Base-by-base conservation (phyloP, 768 basidiomycete species). In the Trametes gibbosa region DNA sequence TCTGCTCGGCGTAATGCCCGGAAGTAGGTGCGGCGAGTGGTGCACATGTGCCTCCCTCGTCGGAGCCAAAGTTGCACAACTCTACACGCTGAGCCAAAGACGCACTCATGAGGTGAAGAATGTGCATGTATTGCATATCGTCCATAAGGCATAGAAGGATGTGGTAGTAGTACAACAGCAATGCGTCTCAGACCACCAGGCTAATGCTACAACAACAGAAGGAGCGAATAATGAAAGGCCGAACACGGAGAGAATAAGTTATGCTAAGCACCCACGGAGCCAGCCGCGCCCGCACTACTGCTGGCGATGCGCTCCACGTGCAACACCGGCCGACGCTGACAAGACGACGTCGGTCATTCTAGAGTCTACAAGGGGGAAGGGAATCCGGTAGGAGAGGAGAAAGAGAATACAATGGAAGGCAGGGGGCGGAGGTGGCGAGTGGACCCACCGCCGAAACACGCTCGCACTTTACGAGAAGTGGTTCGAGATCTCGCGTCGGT, bases 401-500 rank as follows among this genome's bases (percentile, higher is more conserved):
- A 21, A 21, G 43, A n/a, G 50, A 53, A 14, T 27, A 40, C 17
- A n/a, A 16, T 14, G 25, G 37, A 12, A 40, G n/a, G n/a, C n/a
- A 51, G 39, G 32, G 45, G 35, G 21, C 21, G 37, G 45, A 23
- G 35, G n/a, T 16, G 21, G 35, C 32, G 47, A 43, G 14, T 5
- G n/a, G 27, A 19, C 27, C 27, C 17, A 17, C 37, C 55, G 50
- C 45, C n/a, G 29, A 32, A 4, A 32, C 29, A 32, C 29, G 29
- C 29, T 32, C 29, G 4, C 29, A 4, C 29, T 32, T 62, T 45
- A 69, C 35, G 65, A 64, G 49, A 66, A 61, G 57, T 67, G 61
- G 45, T 64, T 65, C 25, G 66, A 65, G 63, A 83, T 73, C 27
- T 79, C 77, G 54, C 81, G 74, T 56, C 78, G 73, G 62, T 80